Evolutionary conservation across 495 filamentous ascomycete species (phyloP), one percentile per base, ranked within the genome.

Genomic region (Podospora bellae-mahoneyi): DNA sequence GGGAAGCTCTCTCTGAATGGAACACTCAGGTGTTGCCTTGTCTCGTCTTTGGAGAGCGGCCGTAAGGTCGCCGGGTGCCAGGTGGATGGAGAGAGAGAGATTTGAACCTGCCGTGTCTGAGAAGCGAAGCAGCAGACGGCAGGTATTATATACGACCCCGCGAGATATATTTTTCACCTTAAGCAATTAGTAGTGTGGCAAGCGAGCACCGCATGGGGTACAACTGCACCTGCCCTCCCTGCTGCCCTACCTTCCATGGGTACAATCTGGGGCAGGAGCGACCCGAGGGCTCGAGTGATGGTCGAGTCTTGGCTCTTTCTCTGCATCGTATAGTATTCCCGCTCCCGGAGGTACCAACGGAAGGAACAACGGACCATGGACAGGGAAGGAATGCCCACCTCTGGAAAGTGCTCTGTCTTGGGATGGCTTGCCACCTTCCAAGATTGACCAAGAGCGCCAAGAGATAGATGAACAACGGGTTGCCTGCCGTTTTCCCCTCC

Each of bases 371-470:
- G 27, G 30, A 63, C 59, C 63, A 69, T 28, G 44, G 53, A 56
- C 20, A 61, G 16, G 44, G 62, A 59, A 62, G 44, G n/a, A 58
- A 62, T 68, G 61, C 39, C 68, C 68, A 62, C 26, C 59, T 71
- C 66, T 66, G 66, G 66, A 66, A 71, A 71, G 66, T 68, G 66
- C 59, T 68, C 19, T 59, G 66, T 28, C 56, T 64, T 65, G 64
- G 62, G 66, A 66, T 34, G 4, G n/a, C 66, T 68, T 71, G 63
- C 27, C 69, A 71, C 69, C 69, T 71, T 71, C 69, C 69, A 34
- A 71, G 58, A 71, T 59, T 15, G 69, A 64, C 26, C 60, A 71
- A 71, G 66, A 64, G 69, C n/a, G 69, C 69, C 69, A 71, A 71
- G 69, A 68, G 66, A 68, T 68, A 71, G 60, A 48, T 30, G 39